Evolutionary conservation across 2,329 filamentous ascomycete genomes (phyloP), one percentile per base, ranked within the genome.

Genomic region (Neonectria neomacrospora): DNA sequence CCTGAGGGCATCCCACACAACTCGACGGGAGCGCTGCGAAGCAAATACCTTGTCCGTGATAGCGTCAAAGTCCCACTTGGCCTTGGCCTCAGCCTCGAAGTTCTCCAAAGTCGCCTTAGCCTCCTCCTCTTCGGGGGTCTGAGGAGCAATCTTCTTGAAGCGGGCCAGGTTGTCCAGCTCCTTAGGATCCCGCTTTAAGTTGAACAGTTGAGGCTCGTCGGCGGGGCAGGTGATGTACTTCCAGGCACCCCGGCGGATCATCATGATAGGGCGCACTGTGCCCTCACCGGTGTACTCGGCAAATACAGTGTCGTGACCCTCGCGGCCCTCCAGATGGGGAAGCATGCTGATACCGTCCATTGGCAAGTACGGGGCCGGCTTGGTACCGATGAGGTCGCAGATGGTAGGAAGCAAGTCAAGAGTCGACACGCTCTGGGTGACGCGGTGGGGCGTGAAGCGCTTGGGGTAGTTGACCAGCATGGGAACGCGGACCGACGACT

Each of bases 221-320:
- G 90, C 90, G 7, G 94, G 89, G 73, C 93, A 97, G 67, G 88
- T 93, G 67, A 96, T 89, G 78, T 94, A 97, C 83, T 97, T 97
- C 93, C 93, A 97, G 50, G 86, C 85, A 9, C 93, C 93, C 58
- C 93, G 90, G 61, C 92, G 90, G 75, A 97, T 97, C 94, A 97
- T 97, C 85, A 97, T 93, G 60, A 96, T 87, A 1, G 94, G 94
- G 5, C 91, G 90, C 59, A 97, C 85, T 1, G 94, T 97, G 51
- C 94, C 94, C 80, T 97, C 94, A 53, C 93, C 94, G 74, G 95
- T 97, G 81, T 97, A 97, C 81, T 97, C 94, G 64, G 93, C 94
- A 72, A 95, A 91, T n/a, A 96, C 94, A 11, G 92, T 96, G 77
- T 97, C 94, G 64, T 91, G 90, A 42, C 88, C 89, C n/a, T 86